These are phyloP conservation scores for Aspergillus caelatus DNA, from an alignment of 2,329 filamentous ascomycete genomes.

Conservation along the genomic window DNA sequence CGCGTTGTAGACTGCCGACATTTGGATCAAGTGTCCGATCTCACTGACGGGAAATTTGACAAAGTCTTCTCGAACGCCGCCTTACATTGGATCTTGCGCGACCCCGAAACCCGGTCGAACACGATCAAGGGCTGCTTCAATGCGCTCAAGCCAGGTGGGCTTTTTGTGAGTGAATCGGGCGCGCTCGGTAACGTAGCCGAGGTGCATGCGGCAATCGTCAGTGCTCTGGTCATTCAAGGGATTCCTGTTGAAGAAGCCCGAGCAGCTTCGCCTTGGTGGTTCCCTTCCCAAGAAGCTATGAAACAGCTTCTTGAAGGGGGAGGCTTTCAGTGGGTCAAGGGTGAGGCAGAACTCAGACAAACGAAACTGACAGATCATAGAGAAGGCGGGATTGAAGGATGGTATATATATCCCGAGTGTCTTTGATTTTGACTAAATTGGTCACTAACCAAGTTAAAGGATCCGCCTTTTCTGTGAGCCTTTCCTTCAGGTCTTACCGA, in stretches of 20 bases:
- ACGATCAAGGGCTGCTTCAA: slow-evolving; percentile 59
- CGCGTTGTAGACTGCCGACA: slow-evolving; percentile 39
- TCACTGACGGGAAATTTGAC: slow-evolving; percentile 39
- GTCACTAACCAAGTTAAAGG: neutral
- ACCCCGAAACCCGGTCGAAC: slow-evolving; percentile 44
- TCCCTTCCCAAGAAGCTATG: slow-evolving; percentile 67
- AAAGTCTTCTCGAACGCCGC: slow-evolving; percentile 70
- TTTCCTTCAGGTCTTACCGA: neutral
- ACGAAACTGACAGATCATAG: slow-evolving; percentile 52
- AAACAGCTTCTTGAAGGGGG: slow-evolving; percentile 35
- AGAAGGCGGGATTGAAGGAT: slow-evolving; percentile 64
- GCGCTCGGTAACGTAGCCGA: slow-evolving; percentile 70
- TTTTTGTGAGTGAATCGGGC: slow-evolving; percentile 71
- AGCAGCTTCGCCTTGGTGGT: slow-evolving; percentile 69
- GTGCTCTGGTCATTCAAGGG: slow-evolving; percentile 54
- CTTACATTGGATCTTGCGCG: slow-evolving; percentile 67
- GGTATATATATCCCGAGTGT: slow-evolving; percentile 39
- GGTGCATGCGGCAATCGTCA: slow-evolving; percentile 61
- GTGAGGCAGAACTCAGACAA: slow-evolving; percentile 67
- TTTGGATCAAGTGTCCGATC: slow-evolving; percentile 29
- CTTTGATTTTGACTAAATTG: rapidly evolving
- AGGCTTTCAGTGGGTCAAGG: slow-evolving; percentile 53
- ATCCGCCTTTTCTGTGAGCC: neutral
- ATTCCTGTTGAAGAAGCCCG: slow-evolving; percentile 54
- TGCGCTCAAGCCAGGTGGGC: slow-evolving; percentile 58